Evolutionary conservation across 805 yeast genomes (phyloP).

Genomic region (Lipomyces oligophaga): DNA sequence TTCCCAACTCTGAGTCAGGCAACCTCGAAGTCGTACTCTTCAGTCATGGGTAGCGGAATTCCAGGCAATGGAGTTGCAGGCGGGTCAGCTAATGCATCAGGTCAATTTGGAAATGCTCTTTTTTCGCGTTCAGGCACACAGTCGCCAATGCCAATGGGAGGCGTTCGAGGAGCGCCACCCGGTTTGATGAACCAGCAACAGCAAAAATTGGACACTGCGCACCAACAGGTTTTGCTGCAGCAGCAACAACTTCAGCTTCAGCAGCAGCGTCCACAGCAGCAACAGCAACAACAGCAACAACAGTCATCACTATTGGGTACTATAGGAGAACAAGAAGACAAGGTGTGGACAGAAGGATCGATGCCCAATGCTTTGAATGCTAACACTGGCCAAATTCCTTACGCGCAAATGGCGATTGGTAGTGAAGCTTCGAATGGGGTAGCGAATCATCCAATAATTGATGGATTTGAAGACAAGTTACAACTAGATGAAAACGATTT

Average conservation of each 20-base stretch:
- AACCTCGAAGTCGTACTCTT: conserved; percentile 9
- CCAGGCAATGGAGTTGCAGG: not conserved
- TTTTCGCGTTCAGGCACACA: conserved; percentile 21
- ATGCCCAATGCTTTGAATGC: conserved; percentile 9
- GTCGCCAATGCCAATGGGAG: conserved; percentile 20
- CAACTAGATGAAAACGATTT: too few relatives aligned
- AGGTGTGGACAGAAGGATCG: conserved; percentile 13
- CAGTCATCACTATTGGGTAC: conserved; percentile 12
- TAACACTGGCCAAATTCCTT: conserved; percentile 1
- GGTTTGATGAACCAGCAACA: conserved; percentile 11
- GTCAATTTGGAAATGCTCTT: not conserved
- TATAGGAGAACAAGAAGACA: conserved; percentile 2
- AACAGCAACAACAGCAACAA: conserved; percentile 13
- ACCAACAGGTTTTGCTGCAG: conserved; percentile 7
- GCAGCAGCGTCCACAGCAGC: conserved; percentile 12
- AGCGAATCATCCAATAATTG: not conserved
- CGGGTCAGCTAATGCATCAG: not conserved
- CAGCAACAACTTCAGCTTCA: conserved; percentile 15
- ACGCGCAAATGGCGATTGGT: not conserved
- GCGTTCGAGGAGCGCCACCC: conserved; percentile 16
- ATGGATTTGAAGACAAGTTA: not conserved
- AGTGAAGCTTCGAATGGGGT: not conserved
- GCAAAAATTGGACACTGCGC: conserved; percentile 6
- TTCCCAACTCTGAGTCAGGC: conserved; percentile 21
- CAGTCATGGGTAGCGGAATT: conserved; percentile 4